Base-by-base conservation (phyloP, 305 asterid species). In the Solanum aculeatissimum region DNA sequence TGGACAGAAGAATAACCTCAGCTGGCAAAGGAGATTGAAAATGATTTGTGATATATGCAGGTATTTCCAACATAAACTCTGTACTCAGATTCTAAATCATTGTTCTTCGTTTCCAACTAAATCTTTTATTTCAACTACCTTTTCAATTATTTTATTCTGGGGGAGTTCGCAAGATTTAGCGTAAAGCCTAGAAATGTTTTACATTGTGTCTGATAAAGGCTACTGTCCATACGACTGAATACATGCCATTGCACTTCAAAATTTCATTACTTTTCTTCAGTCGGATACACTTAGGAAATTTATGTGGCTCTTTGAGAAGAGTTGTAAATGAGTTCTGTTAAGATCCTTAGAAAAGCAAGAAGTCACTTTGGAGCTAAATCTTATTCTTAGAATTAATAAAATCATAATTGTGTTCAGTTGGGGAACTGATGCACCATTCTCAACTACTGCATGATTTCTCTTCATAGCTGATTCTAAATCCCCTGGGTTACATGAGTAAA, bases 41-140 rank as follows among this genome's bases (percentile, higher is more conserved):
- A 97, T 97, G 98, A 91, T 97, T 81, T 97, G 99, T 60, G 99
- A 97, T 92, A 93, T 97, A 87, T 95, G 99, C 99, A 94, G 99
- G 99, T 97, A 82, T 91, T 84, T 82, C 47, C 7, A 42, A 18
- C 16, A 82, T 9, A 9, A 21, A 35, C 81, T 69, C 57, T 19
- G 58, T 82, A 9, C 72, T 65, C 80, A 66, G 74, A 27, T 51
- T 65, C 68, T 19, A 15, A 53, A 53, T 78, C 83, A 32, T 49
- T 35, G 32, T n/a, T 51, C 47, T 69, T 25, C 57, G 43, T 38
- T 35, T 83, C 51, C 78, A 14, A 65, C 63, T 63, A 42, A 29
- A 3, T 57, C 13, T 80, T 80, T 80, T 57, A n/a, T 57, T 53
- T 51, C n/a, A 58, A 58, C 72, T 9, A 81, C 84, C 35, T 58